Base-by-base conservation (phyloP, 73 alveolate species). In the Paraurostyla sp. region DNA sequence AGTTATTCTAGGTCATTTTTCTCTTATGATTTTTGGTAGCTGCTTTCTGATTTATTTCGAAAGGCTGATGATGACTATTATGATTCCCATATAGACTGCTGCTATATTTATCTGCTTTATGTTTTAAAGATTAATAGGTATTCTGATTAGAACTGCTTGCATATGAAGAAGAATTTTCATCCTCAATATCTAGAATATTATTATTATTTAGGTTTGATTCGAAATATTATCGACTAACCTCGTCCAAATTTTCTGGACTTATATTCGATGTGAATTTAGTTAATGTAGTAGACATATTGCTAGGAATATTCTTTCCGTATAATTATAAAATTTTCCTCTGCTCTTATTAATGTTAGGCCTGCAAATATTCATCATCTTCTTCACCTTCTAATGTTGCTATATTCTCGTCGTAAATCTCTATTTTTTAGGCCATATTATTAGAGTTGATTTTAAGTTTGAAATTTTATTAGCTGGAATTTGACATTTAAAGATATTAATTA, bases 391-490 rank as follows among this genome's bases (percentile, higher is more conserved):
- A 13, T 11, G 82, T 65, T 3, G 13, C 40, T 22, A 65, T 38
- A 65, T 65, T 65, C 82, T 65, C 82, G 16, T 65, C 82, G 18
- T 22, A 65, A 0, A 65, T 38, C 36, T 65, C 82, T 6, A 40
- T 65, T 11, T 65, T 38, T 35, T 65, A 65, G n/a, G n/a, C n/a
- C n/a, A 9, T 65, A 49, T 23, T 59, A 59, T 23, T 25, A 23
- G 11, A 20, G 16, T 59, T 59, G 43, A 20, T 20, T 38, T 65
- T 65, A 6, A 65, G 4, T 38, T 40, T 32, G 82, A 65, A 65
- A 38, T 65, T 32, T 6, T 29, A 65, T 23, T 38, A 56, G 42
- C 23, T 65, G 1, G 58, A 40, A 58, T 65, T 65, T 6, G 16
- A 11, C 60, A 65, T 0, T 38, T 32, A 65, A 4, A 18, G 69